phyloP scores from a whole-genome alignment of 2,329 filamentous ascomycete genomes.

The Emmonsia crescens region DNA sequence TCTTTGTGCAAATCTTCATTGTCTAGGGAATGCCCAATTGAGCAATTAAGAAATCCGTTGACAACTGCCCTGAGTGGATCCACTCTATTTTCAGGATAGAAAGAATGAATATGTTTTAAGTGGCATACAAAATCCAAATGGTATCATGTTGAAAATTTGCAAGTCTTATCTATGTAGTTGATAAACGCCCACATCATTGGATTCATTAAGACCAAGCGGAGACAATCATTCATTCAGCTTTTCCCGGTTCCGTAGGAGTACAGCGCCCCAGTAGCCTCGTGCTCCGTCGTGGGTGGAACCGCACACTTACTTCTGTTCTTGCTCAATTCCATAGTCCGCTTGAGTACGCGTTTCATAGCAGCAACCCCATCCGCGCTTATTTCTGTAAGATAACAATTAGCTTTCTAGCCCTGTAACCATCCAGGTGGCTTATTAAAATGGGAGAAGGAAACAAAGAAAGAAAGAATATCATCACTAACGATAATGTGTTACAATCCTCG shows the following conservation, averaged over 20 bases:
- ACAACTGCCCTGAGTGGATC: too few relatives aligned
- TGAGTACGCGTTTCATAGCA: constrained; percentile 21
- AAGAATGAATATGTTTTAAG: neutral
- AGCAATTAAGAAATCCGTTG: too few relatives aligned
- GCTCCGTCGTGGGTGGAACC: neutral
- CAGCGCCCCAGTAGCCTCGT: neutral
- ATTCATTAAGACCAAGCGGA: neutral
- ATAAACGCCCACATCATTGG: neutral
- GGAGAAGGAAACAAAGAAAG: neutral
- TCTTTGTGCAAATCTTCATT: too few relatives aligned
- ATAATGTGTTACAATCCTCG: constrained; percentile 58
- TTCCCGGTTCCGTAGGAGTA: neutral
- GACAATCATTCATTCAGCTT: neutral
- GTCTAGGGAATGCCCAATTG: too few relatives aligned
- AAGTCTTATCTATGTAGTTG: neutral
- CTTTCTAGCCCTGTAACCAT: constrained; percentile 13
- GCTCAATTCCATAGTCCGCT: constrained; percentile 6
- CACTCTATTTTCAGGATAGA: too few relatives aligned
- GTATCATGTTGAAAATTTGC: neutral
- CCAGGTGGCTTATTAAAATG: neutral
- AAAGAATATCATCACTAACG: constrained; percentile 30
- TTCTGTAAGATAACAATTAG: constrained; percentile 31
- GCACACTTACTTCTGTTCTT: neutral
- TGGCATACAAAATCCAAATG: neutral
- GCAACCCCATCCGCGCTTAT: constrained; percentile 29